A percentile compares a stretch with the other conserved stretches of the same genome.
phyloP scores from a whole-genome alignment of 2,329 filamentous ascomycete species.

The Alternaria sp. region DNA sequence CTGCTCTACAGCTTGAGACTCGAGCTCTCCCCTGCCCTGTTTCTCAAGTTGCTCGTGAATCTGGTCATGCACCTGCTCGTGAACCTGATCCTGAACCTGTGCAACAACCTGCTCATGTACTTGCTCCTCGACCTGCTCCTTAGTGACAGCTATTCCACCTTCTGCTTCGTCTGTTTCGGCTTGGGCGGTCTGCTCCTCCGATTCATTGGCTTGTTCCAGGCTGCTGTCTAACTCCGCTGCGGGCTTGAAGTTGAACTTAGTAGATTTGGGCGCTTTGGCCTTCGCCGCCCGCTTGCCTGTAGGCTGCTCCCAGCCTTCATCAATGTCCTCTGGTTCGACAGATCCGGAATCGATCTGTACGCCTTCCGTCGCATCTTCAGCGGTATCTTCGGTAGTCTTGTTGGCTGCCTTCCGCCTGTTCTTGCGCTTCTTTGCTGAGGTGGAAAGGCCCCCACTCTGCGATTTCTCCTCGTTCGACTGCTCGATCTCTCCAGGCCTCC shows the following conservation, averaged over 20 bases:
- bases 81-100: slow-evolving; percentile 16
- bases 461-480: slow-evolving; percentile 22
- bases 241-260: slow-evolving; percentile 14
- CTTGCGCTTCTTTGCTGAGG: slow-evolving; percentile 16
- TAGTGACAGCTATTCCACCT: slow-evolving; percentile 9
- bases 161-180: slow-evolving; percentile 5
- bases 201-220: slow-evolving; percentile 2
- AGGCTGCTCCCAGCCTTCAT: slow-evolving; percentile 20
- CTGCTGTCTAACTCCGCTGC: slow-evolving; percentile 9
- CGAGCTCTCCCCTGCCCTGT: neutral
- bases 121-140: slow-evolving; percentile 15
- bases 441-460: slow-evolving; percentile 12
- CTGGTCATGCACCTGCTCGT: slow-evolving; percentile 18
- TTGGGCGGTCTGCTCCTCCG: neutral
- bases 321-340: slow-evolving; percentile 2
- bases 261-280: slow-evolving; percentile 12
- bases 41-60: slow-evolving; percentile 15
- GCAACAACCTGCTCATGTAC: slow-evolving; percentile 3
- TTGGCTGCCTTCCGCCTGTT: neutral
- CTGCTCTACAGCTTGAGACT: slow-evolving; percentile 2
- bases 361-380: slow-evolving; percentile 6
- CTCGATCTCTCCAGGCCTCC: slow-evolving; percentile 48
- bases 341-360: neutral
- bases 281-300: slow-evolving; percentile 17
- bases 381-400: neutral